Evolutionary conservation across 2,329 filamentous ascomycete genomes (phyloP).

Genomic region (Apiospora saccharicola): DNA sequence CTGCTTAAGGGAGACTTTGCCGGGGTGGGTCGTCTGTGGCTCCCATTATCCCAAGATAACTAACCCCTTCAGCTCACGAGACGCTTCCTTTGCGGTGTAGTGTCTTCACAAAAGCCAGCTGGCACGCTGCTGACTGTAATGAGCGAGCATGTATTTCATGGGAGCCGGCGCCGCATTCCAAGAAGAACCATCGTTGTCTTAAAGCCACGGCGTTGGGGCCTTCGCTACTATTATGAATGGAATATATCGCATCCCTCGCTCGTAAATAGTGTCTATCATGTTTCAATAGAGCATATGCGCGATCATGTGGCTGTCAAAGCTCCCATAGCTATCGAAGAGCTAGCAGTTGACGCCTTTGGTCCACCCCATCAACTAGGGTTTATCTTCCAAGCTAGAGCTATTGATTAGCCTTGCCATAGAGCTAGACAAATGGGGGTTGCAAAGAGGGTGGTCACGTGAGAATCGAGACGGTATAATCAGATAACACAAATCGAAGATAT

Average conservation of each 20-base stretch:
- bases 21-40: neutral
- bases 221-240: neutral
- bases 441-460: constrained; percentile 10
- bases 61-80: neutral
- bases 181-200: neutral
- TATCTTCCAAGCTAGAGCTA: neutral
- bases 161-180: neutral
- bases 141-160: neutral
- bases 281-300: neutral
- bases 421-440: neutral
- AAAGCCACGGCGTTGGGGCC: neutral
- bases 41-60: neutral
- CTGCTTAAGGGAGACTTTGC: neutral
- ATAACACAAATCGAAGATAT: neutral
- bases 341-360: neutral
- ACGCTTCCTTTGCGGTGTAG: neutral
- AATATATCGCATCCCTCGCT: neutral
- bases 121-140: neutral
- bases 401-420: neutral
- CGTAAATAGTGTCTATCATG: neutral
- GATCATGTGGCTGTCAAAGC: neutral
- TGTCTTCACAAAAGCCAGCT: neutral
- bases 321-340: neutral
- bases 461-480: neutral
- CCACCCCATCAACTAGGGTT: neutral